Base-by-base conservation (phyloP, 441 rosid species). In the California macrophylla region DNA sequence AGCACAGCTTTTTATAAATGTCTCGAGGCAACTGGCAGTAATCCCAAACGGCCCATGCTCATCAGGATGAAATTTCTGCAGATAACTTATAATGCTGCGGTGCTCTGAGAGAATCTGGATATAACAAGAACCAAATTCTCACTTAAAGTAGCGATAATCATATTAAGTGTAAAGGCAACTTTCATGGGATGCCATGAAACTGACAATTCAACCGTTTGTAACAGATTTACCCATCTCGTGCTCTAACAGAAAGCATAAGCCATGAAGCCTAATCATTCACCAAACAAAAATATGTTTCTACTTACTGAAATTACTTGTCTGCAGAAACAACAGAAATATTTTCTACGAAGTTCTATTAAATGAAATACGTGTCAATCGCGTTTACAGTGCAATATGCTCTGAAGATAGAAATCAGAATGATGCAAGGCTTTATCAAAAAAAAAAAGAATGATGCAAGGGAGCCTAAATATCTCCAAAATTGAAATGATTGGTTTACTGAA, bases 1-100 rank as follows among this genome's bases (percentile, higher is more conserved):
- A 16, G 99, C 99, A 75, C 99, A 94, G 77, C 98, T 94, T 82
- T 90, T 94, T 71, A 94, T 94, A 74, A 94, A 94, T 65, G 99
- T 94, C 72, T 92, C 99, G 4, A 92, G 98, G 78, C 99, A 94
- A 65, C 89, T 83, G 60, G 97, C 92, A 62, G 99, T 94, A 75
- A 94, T 89, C 73, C 99, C 97, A 45, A 90, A 94, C 62, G 98
- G 97, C 5, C 91, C 99, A 58, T 89, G 96, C 65, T 94, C 99
- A 83, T 92, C 98, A 60, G 93, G 89, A 82, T 90, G 99, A 78
- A 94, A 90, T 84, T 92, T 92, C 82, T 92, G 97, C 74, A 94
- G 84, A 79, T 89, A 89, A 81, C 94, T 94, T 78, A 77, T 85
- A 68, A 94, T 92, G 79, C 98, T 94, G 47, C 99, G 87, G 78